Evolutionary conservation across 2,329 filamentous ascomycete species (phyloP).

Genomic region (Zasmidium cellare): DNA sequence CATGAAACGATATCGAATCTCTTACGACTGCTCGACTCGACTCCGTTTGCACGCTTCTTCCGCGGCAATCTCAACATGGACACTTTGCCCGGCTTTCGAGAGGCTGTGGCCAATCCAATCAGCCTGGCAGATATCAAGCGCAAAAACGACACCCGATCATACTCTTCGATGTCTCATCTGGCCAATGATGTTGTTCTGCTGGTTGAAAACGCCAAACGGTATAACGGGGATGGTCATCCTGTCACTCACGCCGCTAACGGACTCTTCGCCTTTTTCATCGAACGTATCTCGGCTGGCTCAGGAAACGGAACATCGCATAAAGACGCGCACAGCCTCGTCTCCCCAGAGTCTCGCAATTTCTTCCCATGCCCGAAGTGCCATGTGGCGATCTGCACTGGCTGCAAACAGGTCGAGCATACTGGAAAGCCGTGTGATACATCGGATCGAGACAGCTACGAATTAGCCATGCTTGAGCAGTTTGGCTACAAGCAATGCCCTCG

Average conservation of each 20-base stretch:
- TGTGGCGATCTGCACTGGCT: constrained; percentile 44
- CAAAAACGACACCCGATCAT: constrained; percentile 2
- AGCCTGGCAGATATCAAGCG: constrained; percentile 13
- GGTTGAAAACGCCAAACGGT: constrained; percentile 8
- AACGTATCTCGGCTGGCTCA: constrained; percentile 3
- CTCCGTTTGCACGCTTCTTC: constrained; percentile 21
- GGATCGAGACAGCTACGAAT: constrained; percentile 35
- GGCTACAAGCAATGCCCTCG: constrained; percentile 53
- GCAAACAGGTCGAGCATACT: constrained; percentile 44
- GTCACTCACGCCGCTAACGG: constrained; percentile 13
- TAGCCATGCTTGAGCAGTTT: constrained; percentile 43
- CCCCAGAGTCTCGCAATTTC: background rate
- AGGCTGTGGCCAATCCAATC: constrained; percentile 8
- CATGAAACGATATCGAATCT: constrained; percentile 8
- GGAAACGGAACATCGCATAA: background rate
- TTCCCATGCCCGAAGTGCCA: constrained; percentile 49
- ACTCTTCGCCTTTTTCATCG: constrained; percentile 8
- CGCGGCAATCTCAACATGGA: constrained; percentile 9
- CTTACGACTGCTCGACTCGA: constrained; percentile 8
- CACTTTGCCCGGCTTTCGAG: constrained; percentile 5
- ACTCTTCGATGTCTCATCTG: constrained; percentile 12
- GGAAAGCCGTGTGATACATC: constrained; percentile 38
- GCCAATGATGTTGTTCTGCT: constrained; percentile 16
- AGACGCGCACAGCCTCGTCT: background rate
- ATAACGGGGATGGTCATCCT: constrained; percentile 15